Evolutionary conservation across 768 basidiomycete genomes (phyloP).

Genomic region (Mycena amicta): DNA sequence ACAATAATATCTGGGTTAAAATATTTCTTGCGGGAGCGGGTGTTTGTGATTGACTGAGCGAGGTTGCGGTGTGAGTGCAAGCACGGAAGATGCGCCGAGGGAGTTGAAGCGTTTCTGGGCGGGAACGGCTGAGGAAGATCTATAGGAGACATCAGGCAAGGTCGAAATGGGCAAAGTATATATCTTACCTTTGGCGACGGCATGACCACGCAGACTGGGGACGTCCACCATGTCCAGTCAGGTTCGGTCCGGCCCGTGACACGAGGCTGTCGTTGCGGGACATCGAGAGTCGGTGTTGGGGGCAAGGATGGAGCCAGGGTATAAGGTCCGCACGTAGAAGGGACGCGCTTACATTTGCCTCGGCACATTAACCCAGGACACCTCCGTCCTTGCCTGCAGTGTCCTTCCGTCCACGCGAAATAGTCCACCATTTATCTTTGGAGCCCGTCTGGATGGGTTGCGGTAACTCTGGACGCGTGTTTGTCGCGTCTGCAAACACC

Average conservation of each 20-base stretch:
- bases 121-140: slow-evolving; percentile 9
- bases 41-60: no score
- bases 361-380: slow-evolving; percentile 30
- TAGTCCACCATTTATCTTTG: slow-evolving; percentile 81
- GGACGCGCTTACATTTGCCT: slow-evolving; percentile 44
- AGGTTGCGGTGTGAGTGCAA: no score
- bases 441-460: slow-evolving; percentile 37
- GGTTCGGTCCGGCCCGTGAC: not conserved
- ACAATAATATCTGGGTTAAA: no score
- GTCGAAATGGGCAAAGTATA: no score
- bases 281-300: slow-evolving; percentile 2
- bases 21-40: no score
- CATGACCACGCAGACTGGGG: slow-evolving; percentile 15
- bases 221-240: slow-evolving; percentile 24
- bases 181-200: slow-evolving; percentile 2
- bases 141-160: slow-evolving; percentile 6
- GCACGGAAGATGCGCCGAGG: slow-evolving; percentile 37
- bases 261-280: not conserved
- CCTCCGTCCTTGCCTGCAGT: slow-evolving; percentile 61
- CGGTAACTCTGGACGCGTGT: slow-evolving; percentile 29
- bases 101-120: slow-evolving; percentile 65
- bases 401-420: slow-evolving; percentile 73
- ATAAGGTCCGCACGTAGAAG: not conserved
- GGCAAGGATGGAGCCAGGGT: slow-evolving; percentile 9
- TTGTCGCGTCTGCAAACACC: slow-evolving; percentile 49